Base-by-base conservation (phyloP, 106 monocot genomes). In the Dendrobium huoshanense region DNA sequence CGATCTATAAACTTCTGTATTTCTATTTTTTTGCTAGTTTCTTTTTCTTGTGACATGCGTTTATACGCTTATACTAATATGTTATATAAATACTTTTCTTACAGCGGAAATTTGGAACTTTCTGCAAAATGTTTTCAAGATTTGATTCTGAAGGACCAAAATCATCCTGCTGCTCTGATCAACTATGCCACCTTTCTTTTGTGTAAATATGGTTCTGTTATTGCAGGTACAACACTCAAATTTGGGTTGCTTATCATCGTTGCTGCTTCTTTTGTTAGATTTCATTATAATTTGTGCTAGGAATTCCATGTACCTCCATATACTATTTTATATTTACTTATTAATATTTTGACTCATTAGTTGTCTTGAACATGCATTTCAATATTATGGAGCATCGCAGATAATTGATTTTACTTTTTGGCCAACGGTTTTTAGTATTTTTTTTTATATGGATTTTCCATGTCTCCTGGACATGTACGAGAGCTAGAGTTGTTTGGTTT, bases 61-160 rank as follows among this genome's bases (percentile, higher is more conserved):
- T 37, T 22, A 33, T 70, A 33, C 15, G 0, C 13, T 37, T 70
- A 13, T 70, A 0, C 70, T 70, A n/a, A 70, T 31, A 13, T 51
- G 51, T 1, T 51, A 51, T 51, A 13, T 51, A 33, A 37, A 78
- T 42, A 16, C 18, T 77, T 15, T 67, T 20, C 43, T 86, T 86
- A 41, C 89, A 95, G 98, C 85, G 92, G 95, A 17, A 92, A 95
- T 80, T 77, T 95, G 76, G 89, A 98, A 73, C 89, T 92, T 78
- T 91, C 98, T 55, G 88, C 89, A 79, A 92, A 88, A 82, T 92
- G 92, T 47, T 98, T 98, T 79, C 94, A 98, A 88, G 89, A 98
- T 84, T 87, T 98, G 83, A 81, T 92, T 80, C 85, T 98, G 22
- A 98, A 91, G 85, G 98, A 98, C 86, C 94, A 95, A 87, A 94